Evolutionary conservation across 768 basidiomycete species (phyloP).

Genomic region (Trametes meyenii): DNA sequence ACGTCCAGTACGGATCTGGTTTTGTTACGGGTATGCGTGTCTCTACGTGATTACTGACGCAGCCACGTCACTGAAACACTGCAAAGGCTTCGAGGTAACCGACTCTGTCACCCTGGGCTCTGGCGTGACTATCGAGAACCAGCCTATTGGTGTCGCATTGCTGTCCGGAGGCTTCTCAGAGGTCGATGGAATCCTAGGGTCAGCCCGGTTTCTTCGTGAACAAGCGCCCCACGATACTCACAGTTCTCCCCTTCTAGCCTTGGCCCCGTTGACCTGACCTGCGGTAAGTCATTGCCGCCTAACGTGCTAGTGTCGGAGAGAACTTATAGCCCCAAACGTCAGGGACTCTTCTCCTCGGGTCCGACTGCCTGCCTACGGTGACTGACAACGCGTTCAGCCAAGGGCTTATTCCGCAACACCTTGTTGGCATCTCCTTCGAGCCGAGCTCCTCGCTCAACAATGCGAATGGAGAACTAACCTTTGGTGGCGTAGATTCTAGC

Average conservation of each 20-base stretch:
- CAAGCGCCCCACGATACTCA: not conserved
- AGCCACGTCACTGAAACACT: too few relatives aligned
- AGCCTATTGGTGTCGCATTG: conserved; percentile 42
- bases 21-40: conserved; percentile 41
- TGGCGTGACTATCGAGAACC: conserved; percentile 28
- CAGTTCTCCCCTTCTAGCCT: conserved; percentile 22
- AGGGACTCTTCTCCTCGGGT: conserved; percentile 13
- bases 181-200: conserved; percentile 44
- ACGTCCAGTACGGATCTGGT: conserved; percentile 54
- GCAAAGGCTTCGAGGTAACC: conserved; percentile 25
- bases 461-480: conserved; percentile 28
- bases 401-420: conserved; percentile 31
- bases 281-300: conserved; percentile 8
- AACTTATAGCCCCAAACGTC: not conserved
- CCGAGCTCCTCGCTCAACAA: conserved; percentile 18
- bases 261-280: conserved; percentile 39
- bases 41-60: not conserved
- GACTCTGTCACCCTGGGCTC: conserved; percentile 45
- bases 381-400: conserved; percentile 38
- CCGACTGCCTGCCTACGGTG: conserved; percentile 38
- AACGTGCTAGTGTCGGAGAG: not conserved
- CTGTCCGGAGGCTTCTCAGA: conserved; percentile 29
- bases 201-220: not conserved
- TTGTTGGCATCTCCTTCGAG: conserved; percentile 39
- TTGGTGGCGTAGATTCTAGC: conserved; percentile 27